Base-by-base conservation (phyloP, 176 grass and related monocot genomes). In the Oryza nivara region DNA sequence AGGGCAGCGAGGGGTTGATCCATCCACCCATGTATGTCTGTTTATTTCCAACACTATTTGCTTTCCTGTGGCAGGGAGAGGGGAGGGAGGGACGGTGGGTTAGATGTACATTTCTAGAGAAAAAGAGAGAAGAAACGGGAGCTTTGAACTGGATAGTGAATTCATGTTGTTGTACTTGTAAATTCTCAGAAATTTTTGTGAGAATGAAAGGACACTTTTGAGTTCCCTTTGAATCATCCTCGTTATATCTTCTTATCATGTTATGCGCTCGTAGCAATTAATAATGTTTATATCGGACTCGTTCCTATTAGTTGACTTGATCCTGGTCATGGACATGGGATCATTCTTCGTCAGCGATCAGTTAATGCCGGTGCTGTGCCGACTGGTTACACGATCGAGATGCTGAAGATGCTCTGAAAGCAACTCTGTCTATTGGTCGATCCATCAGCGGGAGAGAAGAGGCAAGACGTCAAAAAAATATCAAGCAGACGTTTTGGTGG, bases 81-180 rank as follows among this genome's bases (percentile, higher is more conserved):
- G 54, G 20, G 17, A 63, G 82, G 72, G 76, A 56, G 22, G 7
- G 32, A 34, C 13, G 32, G 66, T 35, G 75, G 75, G 71, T 91
- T 92, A 92, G 91, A 78, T 94, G 92, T 94, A 94, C 86, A 94
- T 94, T 91, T 77, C 43, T 86, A 89, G 92, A 88, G 83, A 61
- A 61, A 61, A 52, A 69, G 12, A 56, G 13, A 71, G 32, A 65
- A 58, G 66, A 68, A 60, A 72, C 66, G 58, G 32, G 70, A 40
- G 73, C 44, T 54, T 66, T 88, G 70, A 85, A 80, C 75, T 83
- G 84, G 76, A 75, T 85, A 84, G 58, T 78, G 88, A 46, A 84
- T 86, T 51, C 87, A 85, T 89, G 49, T 75, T 65, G 78, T 78
- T 94, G 83, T 94, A 86, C 80, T 74, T 94, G 92, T 91, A 91